Evolutionary conservation across 1,284 basidiomycete genomes (phyloP), one percentile per base, ranked within the genome.

Genomic region (Gomphus sp.): DNA sequence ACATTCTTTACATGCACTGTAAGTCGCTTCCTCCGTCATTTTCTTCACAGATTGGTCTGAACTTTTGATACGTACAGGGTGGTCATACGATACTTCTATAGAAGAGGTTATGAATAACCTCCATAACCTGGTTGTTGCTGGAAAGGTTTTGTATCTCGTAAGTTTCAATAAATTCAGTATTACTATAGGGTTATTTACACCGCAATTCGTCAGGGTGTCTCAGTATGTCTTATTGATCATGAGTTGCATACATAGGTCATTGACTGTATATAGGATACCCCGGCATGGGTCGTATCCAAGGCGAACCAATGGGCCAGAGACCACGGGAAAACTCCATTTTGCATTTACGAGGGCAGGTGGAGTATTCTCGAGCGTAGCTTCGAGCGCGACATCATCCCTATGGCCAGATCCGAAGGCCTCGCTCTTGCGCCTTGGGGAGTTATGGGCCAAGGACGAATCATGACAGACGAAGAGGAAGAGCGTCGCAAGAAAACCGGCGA

Each of bases 61-160:
- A 12, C 33, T 0, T 25, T 28, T 52, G 10, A 33, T 25, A 52
- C 4, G 28, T 31, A 31, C 28, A 31, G 28, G 28, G 28, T 31
- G 28, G 28, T 31, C 28, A 31, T 31, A 31, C 58, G 71, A 69
- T 10, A 75, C 73, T 1, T 68, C 68, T 3, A 67, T 77, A 41
- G 70, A 74, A 54, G 76, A 78, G 60, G 63, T 79, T 22, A 77
- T 79, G 77, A 70, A 73, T 55, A 66, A 67, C 4, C 70, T 79
- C 16, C 72, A 79, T 63, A 64, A 63, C 18, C 66, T 77, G 16
- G 72, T 79, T 36, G 65, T 66, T 31, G 64, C 66, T 22, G 73
- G 76, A 16, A 39, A 39, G 10, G 37, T 39, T 39, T 39, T 39
- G 8, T 39, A 39, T 9, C 37, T 39, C 16, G n/a, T 75, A 76